Percentiles rank a stretch among this genome's conserved stretches.
phyloP scores from a whole-genome alignment of 2,329 filamentous ascomycete genomes.

The Orbilia oligospora region DNA sequence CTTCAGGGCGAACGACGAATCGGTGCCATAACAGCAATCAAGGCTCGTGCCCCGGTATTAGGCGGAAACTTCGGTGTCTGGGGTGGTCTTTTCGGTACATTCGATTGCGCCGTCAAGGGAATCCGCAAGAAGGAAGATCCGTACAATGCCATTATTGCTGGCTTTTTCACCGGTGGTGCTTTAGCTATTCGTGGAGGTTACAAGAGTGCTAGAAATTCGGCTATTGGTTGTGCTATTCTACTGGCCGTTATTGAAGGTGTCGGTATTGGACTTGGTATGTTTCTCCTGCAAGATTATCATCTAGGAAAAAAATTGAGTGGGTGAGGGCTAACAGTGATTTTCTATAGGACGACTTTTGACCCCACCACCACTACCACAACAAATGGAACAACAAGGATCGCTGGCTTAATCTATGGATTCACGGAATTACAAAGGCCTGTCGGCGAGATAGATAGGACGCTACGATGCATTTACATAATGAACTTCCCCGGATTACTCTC shows the following conservation, averaged over 20 bases:
- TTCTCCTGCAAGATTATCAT: neutral
- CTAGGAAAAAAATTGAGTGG: neutral
- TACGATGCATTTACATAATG: conserved; percentile 15
- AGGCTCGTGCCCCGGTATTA: conserved; percentile 94
- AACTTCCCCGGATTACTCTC: neutral
- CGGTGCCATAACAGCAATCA: conserved; percentile 96
- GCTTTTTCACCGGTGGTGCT: conserved; percentile 94
- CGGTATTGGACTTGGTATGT: conserved; percentile 66
- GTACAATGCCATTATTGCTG: conserved; percentile 97
- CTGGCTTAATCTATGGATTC: conserved; percentile 26
- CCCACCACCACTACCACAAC: conserved; percentile 55
- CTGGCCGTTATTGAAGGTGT: conserved; percentile 97
- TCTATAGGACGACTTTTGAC: conserved; percentile 48
- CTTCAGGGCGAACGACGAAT: conserved; percentile 90
- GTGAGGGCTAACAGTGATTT: conserved; percentile 2
- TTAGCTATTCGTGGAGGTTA: conserved; percentile 92
- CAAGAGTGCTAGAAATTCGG: conserved; percentile 92
- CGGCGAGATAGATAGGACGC: neutral
- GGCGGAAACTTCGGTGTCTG: conserved; percentile 98
- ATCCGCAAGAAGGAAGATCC: conserved; percentile 96
- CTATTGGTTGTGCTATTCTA: conserved; percentile 94
- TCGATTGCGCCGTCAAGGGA: conserved; percentile 97
- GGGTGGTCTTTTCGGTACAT: conserved; percentile 95
- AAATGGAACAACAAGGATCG: conserved; percentile 54
- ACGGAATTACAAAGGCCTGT: neutral